Evolutionary conservation across 345 rosid genomes (phyloP), one percentile per base, ranked within the genome.

Genomic region (Aurinia saxatilis): DNA sequence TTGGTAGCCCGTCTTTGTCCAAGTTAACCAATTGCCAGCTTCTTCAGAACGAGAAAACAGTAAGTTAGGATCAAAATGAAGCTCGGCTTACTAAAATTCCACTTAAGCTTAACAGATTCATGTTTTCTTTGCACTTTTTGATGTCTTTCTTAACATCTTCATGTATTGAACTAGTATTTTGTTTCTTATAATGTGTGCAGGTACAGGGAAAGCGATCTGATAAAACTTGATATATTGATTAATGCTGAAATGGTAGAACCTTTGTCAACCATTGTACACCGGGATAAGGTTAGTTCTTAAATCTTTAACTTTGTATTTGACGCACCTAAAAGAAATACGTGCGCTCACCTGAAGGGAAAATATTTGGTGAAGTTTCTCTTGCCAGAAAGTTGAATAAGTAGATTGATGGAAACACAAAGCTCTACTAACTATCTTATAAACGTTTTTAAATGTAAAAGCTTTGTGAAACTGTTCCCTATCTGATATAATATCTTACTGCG

Each of bases 171-270:
- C 11, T 42, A 9, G 21, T n/a, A 33, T 5, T 10, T 54, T 16
- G 60, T 77, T n/a, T 66, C 52, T 64, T 55, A 1, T 54, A 14
- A 64, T 53, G 61, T 50, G 64, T 66, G 30, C 73, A 90, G 99
- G 75, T 93, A 90, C 79, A 82, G 75, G 76, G 91, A 84, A 77
- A 87, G 96, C 56, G 81, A 87, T 16, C 75, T 90, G 60, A 78
- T 81, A 68, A 93, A 84, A 80, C 99, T 93, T 29, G 99, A 93
- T 75, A 80, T 93, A 75, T 76, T 73, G 73, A 93, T 93, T 33
- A 93, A 90, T 74, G 84, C 91, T 31, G 97, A 93, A 12, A 61
- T 60, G 18, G 99, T 93, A 57, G 96, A 90, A 61, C 97, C 99
- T 35, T 78, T 90, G 66, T 82, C 99, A 56, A 85, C 99, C 44